Evolutionary conservation across 177 flowering plant species (phyloP), one percentile per base, ranked within the genome.

Genomic region (Vitis hybrid): DNA sequence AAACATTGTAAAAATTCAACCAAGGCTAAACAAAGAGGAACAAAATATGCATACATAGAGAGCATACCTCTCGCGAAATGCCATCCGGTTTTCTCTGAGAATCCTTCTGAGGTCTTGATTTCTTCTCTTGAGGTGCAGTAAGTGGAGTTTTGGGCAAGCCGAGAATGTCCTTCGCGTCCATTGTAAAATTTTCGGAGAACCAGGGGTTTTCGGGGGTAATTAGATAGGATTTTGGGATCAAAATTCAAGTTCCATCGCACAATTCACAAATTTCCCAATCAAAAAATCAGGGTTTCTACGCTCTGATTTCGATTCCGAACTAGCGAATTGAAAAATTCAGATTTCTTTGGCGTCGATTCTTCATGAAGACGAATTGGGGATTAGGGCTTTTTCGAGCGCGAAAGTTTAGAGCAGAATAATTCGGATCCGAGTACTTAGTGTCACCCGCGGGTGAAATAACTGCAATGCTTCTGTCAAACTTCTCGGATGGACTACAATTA

Each of bases 61-160:
- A 6, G 19, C 27, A 13, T 56, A 90, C 99, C 94, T 96, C 98
- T 69, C 99, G 94, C 1, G 99, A 96, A 70, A 96, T 90, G 64
- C 98, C 99, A 89, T 96, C 98, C 6, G 97, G 99, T 75, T 96
- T 96, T 46, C 99, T 73, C 75, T 96, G 98, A 76, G 97, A 82
- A 52, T 93, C 98, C 71, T 93, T 95, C 27, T 70, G 94, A 7
- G 93, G 87, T 30, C 90, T 83, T 18, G 97, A 72, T 74, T 88
- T 91, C 91, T 91, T 93, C 84, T 96, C 99, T 50, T 81, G 89
- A 7, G 84, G 50, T 49, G 77, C 35, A 18, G 85, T 61, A 40
- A 83, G 71, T 4, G 83, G 68, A 5, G 83, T 83, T 66, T 88
- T 90, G 49, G 97, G 91, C 72, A 95, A 76, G 12, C 99, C 97